Base-by-base conservation (phyloP, 768 basidiomycete species). In the Amanita phalloides region DNA sequence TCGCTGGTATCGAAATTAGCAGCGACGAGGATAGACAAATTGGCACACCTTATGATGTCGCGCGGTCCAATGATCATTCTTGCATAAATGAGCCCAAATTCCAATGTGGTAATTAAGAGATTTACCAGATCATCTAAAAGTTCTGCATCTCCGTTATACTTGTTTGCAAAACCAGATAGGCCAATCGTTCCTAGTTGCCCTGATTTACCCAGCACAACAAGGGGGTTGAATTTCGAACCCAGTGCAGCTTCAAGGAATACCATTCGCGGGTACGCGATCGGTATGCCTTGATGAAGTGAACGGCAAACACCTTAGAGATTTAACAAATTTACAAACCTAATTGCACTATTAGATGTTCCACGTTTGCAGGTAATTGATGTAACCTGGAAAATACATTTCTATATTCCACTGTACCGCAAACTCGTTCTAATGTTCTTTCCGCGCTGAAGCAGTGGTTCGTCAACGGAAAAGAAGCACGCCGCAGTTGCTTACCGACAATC, bases 41-140 rank as follows among this genome's bases (percentile, higher is more conserved):
- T n/a, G 11, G 28, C 60, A 23, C 56, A 84, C 88, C 72, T 90
- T 90, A 63, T 91, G 89, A 3, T 63, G 61, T 51, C 81, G 81
- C 28, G 89, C 79, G 4, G 91, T 94, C 92, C 92, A 94, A 59
- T 94, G 91, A 61, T 95, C 91, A 57, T 92, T 92, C 82, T 89
- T 55, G 11, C 21, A 14, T 25, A 43, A 13, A 28, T 33, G 9
- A 45, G 14, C 10, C 10, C 20, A 26, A 10, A 20, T 23, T 21
- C 20, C 9, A 30, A 14, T 11, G 14, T 7, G 20, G 9, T 49
- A 48, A 33, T 44, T 30, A 48, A 41, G 48, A 45, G 6, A 60
- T 75, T 32, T 55, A 86, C 87, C 66, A 94, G 70, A 68, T 99
- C 95, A 66, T 98, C 95, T 51, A 97, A 74, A 26, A 99, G 68